Conservation (phyloP, 2,329 filamentous ascomycete species). For the Cadophora gregata region DNA sequence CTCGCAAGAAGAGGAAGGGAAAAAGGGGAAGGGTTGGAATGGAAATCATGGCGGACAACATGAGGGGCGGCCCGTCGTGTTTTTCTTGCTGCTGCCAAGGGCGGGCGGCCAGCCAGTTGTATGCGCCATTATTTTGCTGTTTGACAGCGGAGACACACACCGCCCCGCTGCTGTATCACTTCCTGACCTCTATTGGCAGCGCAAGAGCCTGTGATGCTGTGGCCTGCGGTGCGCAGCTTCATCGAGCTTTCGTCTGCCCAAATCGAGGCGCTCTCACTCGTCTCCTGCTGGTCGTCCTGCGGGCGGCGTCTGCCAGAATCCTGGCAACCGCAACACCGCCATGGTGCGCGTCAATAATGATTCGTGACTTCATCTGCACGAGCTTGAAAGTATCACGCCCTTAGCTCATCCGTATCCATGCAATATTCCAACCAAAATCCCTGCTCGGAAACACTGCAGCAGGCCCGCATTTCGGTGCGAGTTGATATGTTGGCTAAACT, state of each 20-base stretch:
- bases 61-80: constrained; percentile 26
- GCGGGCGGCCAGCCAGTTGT: background rate
- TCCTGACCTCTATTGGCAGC: background rate
- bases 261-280: constrained; percentile 1
- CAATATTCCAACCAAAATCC: constrained; percentile 28
- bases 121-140: constrained; percentile 27
- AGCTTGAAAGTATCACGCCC: constrained; percentile 30
- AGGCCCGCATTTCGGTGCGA: constrained; percentile 27
- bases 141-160: constrained; percentile 24
- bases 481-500: constrained; percentile 35
- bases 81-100: constrained; percentile 20
- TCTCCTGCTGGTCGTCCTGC: constrained; percentile 9
- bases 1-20: background rate
- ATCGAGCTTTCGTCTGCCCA: background rate
- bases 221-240: constrained; percentile 3
- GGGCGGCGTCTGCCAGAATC: constrained; percentile 15
- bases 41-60: background rate
- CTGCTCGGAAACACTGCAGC: constrained; percentile 22
- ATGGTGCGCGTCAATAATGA: constrained; percentile 23
- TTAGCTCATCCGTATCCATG: constrained; percentile 19
- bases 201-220: background rate
- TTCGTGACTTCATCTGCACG: constrained; percentile 34
- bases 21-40: background rate
- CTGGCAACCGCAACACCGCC: constrained; percentile 11
- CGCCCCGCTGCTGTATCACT: constrained; percentile 19